Conservation (phyloP, 805 yeast species). For the Metschnikowia borealis region DNA sequence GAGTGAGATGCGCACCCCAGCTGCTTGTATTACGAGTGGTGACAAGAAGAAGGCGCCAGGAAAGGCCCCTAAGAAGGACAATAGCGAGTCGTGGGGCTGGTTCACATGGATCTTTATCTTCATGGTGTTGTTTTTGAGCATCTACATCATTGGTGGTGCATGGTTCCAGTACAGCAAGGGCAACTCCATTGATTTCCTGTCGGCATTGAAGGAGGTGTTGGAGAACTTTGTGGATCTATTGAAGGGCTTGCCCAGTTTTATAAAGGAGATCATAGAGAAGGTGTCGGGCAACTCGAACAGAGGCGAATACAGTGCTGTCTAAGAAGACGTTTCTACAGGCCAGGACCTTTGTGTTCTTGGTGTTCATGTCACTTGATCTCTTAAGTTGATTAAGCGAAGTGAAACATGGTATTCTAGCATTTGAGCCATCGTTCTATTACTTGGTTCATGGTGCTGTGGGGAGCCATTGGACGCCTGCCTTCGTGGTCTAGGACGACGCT, state of each 20-base stretch:
- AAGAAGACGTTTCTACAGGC: constrained; percentile 10
- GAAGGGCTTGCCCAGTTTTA: constrained; percentile 59
- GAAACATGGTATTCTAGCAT: not conserved
- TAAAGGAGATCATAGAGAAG: constrained; percentile 63
- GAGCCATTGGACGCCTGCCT: not conserved
- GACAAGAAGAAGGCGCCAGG: constrained; percentile 25
- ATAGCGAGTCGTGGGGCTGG: constrained; percentile 68
- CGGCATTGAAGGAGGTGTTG: constrained; percentile 66
- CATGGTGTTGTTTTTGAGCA: constrained; percentile 62
- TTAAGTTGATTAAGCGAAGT: not conserved
- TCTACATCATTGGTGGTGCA: constrained; percentile 68
- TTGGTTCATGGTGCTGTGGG: not conserved
- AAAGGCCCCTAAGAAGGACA: constrained; percentile 16
- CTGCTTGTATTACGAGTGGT: constrained; percentile 38
- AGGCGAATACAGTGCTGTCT: constrained; percentile 94
- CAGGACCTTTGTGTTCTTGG: not conserved
- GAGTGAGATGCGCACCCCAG: constrained; percentile 23
- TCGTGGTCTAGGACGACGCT: not conserved
- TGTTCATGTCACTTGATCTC: not conserved
- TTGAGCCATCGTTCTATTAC: not conserved
- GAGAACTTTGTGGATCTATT: constrained; percentile 61
- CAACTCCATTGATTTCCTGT: constrained; percentile 67
- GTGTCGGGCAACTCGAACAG: constrained; percentile 60
- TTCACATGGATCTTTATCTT: constrained; percentile 79
- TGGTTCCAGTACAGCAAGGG: constrained; percentile 73